phyloP scores from a whole-genome alignment of 2,329 filamentous ascomycete species.

The Pseudocercospora pini-densiflorae region DNA sequence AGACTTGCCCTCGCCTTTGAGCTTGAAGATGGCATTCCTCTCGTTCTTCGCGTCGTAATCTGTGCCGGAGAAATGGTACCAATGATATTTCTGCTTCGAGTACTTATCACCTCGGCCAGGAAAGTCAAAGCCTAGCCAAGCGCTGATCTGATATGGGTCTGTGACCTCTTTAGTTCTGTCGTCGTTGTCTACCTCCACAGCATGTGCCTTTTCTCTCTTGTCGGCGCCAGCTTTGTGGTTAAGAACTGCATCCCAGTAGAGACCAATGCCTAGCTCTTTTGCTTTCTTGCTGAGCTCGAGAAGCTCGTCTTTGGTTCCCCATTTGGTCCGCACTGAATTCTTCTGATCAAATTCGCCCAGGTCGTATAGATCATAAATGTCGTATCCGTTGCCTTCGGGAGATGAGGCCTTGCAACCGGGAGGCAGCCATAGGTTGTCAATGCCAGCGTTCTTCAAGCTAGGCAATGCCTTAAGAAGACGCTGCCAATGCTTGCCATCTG shows the following conservation, averaged over 20 bases:
- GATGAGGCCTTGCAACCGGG: constrained; percentile 69
- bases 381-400: constrained; percentile 62
- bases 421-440: constrained; percentile 69
- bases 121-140: constrained; percentile 70
- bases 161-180: constrained; percentile 27
- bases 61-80: constrained; percentile 68
- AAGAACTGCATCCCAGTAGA: constrained; percentile 72
- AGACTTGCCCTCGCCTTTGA: constrained; percentile 55
- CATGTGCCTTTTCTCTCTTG: constrained; percentile 63
- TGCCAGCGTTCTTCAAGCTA: constrained; percentile 61
- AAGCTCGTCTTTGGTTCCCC: constrained; percentile 67
- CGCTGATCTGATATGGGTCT: constrained; percentile 58
- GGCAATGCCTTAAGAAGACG: constrained; percentile 60
- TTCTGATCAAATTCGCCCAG: constrained; percentile 72
- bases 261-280: constrained; percentile 56
- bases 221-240: constrained; percentile 74
- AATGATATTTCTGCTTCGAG: constrained; percentile 66
- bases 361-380: constrained; percentile 62
- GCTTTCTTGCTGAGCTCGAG: constrained; percentile 57
- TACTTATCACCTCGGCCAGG: constrained; percentile 63
- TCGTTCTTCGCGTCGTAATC: constrained; percentile 64
- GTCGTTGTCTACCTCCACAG: constrained; percentile 62
- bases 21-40: constrained; percentile 66
- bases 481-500: constrained; percentile 66
- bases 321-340: constrained; percentile 65